Conservation (phyloP, 306 rosid species). For the Glycyrrhiza uralensis region DNA sequence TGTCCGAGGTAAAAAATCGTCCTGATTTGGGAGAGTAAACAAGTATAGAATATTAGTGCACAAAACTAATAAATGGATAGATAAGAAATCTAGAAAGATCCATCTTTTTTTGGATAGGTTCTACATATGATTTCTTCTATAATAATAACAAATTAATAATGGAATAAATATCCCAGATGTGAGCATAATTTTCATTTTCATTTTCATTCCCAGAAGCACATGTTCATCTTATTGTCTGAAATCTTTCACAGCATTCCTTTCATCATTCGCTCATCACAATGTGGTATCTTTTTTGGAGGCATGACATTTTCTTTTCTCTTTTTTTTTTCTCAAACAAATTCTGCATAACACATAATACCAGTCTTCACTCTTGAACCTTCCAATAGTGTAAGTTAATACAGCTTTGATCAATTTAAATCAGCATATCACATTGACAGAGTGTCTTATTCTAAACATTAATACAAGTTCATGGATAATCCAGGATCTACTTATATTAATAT, state of each 20-base stretch:
- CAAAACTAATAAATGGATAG: slow-evolving; percentile 19
- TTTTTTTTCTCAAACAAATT: background rate
- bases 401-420: background rate
- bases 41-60: slow-evolving; percentile 16
- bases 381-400: background rate
- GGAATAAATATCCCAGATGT: background rate
- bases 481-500: background rate
- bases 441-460: background rate
- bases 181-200: background rate
- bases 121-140: background rate
- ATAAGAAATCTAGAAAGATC: background rate
- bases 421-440: background rate
- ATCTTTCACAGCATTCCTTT: slow-evolving; percentile 11
- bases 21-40: slow-evolving; percentile 46
- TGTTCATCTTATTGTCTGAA: background rate
- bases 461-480: background rate
- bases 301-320: background rate
- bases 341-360: background rate
- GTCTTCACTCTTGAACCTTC: slow-evolving; percentile 8
- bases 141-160: background rate
- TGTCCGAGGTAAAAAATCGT: slow-evolving; percentile 93
- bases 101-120: background rate
- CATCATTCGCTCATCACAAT: background rate
- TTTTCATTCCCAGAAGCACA: background rate
- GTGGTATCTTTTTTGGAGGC: background rate